Base-by-base conservation (phyloP, 2,329 filamentous ascomycete species). In the Pseudogymnoascus sp. region DNA sequence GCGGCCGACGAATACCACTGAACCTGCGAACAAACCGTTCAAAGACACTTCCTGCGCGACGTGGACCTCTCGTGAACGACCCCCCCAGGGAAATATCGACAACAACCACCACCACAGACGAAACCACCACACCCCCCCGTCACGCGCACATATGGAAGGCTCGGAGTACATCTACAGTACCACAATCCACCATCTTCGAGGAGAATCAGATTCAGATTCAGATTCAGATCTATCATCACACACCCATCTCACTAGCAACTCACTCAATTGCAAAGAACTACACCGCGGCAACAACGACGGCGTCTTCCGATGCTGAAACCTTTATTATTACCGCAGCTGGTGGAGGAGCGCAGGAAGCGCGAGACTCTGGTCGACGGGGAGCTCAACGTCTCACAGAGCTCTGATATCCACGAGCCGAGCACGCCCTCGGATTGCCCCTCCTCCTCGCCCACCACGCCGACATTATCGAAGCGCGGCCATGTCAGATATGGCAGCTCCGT, bases 401-500 rank as follows among this genome's bases (percentile, higher is more conserved):
- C 67, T 23, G 67, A 69, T 61, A 72, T 72, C 12, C 69, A 70
- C 42, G 71, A 70, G 61, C 84, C 82, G 35, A 37, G 35, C 35
- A 37, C 35, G 3, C 12, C 14, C 35, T n/a, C 89, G 18, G 88
- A 89, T 68, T 78, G 86, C 31, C 31, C 31, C 67, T 37, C 35
- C 35, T 83, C 85, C 11, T 87, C 88, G 18, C 89, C 89, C 61
- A 77, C 87, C 38, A 90, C 88, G 44, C 87, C 89, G 21, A 89
- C 86, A 16, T 70, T 69, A 47, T 75, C 86, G 59, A 69, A 72
- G 59, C 82, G 82, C 65, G 83, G 84, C 35, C 86, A 89, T 73
- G 76, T 83, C 59, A 82, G 86, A 69, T 84, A 84, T 69, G 83
- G 86, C 23, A 93, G 90, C 76, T 94, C 91, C 0, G 82, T 83